These are phyloP conservation scores for Aegilops umbellulata DNA, from an alignment of 176 grass and related monocot genomes.

Conservation along the genomic window DNA sequence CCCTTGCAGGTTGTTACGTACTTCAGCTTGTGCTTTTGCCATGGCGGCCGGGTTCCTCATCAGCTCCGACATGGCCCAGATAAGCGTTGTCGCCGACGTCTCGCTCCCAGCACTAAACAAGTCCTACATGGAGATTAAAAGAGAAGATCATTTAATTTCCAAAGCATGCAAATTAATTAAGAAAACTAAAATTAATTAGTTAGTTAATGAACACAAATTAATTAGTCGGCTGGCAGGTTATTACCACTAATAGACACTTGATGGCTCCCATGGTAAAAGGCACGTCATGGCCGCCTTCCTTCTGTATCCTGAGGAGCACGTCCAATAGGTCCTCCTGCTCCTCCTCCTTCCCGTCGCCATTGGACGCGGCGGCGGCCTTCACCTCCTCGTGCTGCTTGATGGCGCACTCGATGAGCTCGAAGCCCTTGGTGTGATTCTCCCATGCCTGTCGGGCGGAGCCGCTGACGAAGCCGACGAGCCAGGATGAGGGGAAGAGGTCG, in stretches of 20 bases:
- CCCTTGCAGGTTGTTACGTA: background rate
- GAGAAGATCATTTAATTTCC: background rate
- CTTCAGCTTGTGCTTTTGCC: conserved; percentile 11
- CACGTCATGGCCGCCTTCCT: background rate
- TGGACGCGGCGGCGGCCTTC: background rate
- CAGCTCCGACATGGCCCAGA: conserved; percentile 47
- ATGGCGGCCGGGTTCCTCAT: conserved; percentile 11
- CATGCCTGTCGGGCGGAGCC: background rate
- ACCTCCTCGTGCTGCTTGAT: background rate
- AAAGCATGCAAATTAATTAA: background rate
- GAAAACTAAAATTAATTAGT: background rate
- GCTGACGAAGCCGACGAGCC: background rate
- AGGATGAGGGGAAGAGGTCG: background rate
- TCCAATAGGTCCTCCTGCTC: background rate
- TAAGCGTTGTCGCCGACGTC: conserved; percentile 20
- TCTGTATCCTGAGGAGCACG: conserved; percentile 10
- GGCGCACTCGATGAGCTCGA: background rate
- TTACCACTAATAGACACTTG: background rate
- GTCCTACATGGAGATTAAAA: background rate
- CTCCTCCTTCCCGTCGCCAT: background rate
- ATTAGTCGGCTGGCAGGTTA: background rate
- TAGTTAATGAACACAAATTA: background rate
- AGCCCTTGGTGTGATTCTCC: background rate
- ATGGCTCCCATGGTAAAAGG: background rate
- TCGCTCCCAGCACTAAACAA: conserved; percentile 43